Conservation (phyloP, 192 early-diverging fungal species). For the Spinellus fusiger region DNA sequence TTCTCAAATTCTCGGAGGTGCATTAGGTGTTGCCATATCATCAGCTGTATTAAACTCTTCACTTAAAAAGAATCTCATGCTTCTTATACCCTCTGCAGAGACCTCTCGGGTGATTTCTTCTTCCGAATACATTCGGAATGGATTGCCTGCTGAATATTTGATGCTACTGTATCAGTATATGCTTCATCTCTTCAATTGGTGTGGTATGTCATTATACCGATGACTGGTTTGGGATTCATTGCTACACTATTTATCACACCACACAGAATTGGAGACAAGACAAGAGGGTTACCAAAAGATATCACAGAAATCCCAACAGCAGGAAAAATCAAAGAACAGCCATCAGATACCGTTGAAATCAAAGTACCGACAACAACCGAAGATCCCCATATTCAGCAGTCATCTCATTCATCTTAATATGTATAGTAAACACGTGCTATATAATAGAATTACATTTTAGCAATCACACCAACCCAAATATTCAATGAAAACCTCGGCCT, state of each 20-base stretch:
- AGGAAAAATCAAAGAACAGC: too few species aligned
- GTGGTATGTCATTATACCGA: slow-evolving; percentile 21
- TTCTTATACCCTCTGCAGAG: slow-evolving; percentile 2
- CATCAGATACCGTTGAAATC: too few species aligned
- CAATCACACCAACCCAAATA: too few species aligned
- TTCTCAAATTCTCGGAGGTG: slow-evolving; percentile 27
- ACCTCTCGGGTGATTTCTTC: slow-evolving; percentile 10
- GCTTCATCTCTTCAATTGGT: slow-evolving; percentile 15
- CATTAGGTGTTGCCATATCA: slow-evolving; percentile 27
- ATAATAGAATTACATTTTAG: too few species aligned
- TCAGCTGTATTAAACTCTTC: slow-evolving; percentile 26
- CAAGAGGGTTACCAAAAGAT: too few species aligned
- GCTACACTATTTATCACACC: slow-evolving; percentile 2
- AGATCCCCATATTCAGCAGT: too few species aligned
- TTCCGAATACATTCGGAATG: slow-evolving; percentile 13
- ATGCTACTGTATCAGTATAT: slow-evolving; percentile 13
- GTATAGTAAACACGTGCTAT: too few species aligned
- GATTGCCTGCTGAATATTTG: slow-evolving; percentile 14
- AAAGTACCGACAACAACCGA: too few species aligned
- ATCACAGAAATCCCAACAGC: too few species aligned
- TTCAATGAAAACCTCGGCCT: too few species aligned
- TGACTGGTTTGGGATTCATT: slow-evolving; percentile 16
- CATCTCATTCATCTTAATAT: too few species aligned
- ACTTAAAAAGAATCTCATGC: slow-evolving; percentile 13
- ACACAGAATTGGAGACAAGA: slow-evolving; percentile 2